Conservation (phyloP, 805 yeast genomes). For the Spathaspora gorwiae region DNA sequence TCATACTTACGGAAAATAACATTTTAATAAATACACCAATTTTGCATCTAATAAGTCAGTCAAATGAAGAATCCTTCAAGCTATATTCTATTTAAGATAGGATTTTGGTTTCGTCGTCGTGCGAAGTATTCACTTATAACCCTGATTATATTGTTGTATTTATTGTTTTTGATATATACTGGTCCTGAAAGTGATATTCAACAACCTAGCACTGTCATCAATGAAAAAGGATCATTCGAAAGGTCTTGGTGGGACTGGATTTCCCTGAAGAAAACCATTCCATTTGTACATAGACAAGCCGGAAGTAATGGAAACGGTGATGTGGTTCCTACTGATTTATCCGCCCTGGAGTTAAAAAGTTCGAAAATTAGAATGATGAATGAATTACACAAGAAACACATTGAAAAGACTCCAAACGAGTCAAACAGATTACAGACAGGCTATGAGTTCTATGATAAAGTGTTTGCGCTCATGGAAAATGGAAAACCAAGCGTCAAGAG, state of each 20-base stretch:
- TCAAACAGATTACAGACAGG: slow-evolving; percentile 21
- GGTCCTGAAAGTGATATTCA: too few species aligned
- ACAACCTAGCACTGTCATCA: background rate
- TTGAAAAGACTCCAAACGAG: slow-evolving; percentile 2
- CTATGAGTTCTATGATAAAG: slow-evolving; percentile 38
- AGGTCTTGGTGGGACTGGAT: background rate
- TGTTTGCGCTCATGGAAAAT: slow-evolving; percentile 38
- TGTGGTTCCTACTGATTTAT: background rate
- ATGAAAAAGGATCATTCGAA: slow-evolving; percentile 1
- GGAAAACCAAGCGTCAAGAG: slow-evolving; percentile 43
- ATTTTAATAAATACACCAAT: too few species aligned
- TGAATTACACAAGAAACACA: background rate
- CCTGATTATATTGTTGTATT: background rate
- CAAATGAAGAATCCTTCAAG: too few species aligned
- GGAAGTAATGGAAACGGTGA: background rate
- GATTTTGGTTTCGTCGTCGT: background rate
- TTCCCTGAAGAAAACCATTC: background rate
- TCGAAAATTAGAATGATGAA: slow-evolving; percentile 3
- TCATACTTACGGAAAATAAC: too few species aligned
- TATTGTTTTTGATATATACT: background rate
- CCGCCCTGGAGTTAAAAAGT: background rate
- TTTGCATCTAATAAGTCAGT: too few species aligned
- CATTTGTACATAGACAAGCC: slow-evolving; percentile 1
- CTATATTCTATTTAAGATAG: background rate
- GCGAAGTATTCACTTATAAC: background rate